Conservation (phyloP, 495 filamentous ascomycete genomes). For the Penicillium cataractarum region DNA sequence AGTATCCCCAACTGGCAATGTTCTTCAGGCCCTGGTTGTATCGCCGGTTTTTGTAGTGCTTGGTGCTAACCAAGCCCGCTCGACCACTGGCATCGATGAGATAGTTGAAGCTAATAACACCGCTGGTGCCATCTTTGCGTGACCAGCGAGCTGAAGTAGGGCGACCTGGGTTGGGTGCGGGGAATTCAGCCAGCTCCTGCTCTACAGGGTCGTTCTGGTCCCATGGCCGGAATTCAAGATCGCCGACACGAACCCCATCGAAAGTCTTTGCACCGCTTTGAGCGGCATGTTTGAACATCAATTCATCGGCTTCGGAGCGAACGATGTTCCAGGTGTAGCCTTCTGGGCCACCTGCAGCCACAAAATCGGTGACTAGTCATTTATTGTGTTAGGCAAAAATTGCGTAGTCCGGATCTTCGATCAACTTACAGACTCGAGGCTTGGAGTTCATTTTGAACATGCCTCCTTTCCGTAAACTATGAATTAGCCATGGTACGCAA, state of each 20-base stretch:
- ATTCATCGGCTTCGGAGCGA: conserved; percentile 55
- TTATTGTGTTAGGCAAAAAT: neutral
- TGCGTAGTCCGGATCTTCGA: neutral
- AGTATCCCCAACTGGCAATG: conserved; percentile 47
- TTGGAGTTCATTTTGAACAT: conserved; percentile 49
- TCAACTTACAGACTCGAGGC: conserved; percentile 27
- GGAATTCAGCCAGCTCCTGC: conserved; percentile 5
- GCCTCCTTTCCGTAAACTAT: conserved; percentile 39
- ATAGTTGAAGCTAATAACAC: conserved; percentile 40
- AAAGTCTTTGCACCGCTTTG: conserved; percentile 50
- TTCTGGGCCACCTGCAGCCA: conserved; percentile 44
- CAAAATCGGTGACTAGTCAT: conserved; percentile 49
- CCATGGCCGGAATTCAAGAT: conserved; percentile 28
- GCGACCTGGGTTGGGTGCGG: conserved; percentile 35
- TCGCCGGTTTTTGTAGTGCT: conserved; percentile 42
- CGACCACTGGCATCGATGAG: conserved; percentile 45
- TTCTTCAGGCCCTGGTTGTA: conserved; percentile 43
- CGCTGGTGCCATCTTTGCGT: conserved; percentile 44
- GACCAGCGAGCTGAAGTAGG: conserved; percentile 51
- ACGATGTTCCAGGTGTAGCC: conserved; percentile 56
- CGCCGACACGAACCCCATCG: conserved; percentile 45
- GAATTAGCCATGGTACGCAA: neutral
- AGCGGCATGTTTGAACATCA: conserved; percentile 55
- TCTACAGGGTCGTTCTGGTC: conserved; percentile 21
- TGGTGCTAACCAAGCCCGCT: conserved; percentile 37